phyloP scores from a whole-genome alignment of 805 yeast species.

The Metschnikowia shivogae region DNA sequence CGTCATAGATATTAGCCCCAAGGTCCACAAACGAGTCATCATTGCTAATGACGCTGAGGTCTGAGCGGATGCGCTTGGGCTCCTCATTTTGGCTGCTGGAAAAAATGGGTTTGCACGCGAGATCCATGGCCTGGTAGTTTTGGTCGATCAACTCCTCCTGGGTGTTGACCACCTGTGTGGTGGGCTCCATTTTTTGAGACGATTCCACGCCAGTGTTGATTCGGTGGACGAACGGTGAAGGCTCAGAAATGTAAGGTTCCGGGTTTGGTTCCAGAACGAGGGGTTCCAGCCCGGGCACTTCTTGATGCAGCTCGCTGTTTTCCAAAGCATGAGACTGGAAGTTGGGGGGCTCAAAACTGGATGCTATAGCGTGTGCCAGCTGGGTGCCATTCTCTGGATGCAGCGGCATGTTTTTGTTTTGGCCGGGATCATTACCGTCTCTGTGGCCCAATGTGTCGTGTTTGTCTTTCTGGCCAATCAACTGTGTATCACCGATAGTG shows the following conservation, averaged over 20 bases:
- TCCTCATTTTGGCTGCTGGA: slow-evolving; percentile 20
- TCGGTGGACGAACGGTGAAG: not conserved
- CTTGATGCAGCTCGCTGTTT: too few species aligned
- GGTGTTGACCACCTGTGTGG: slow-evolving; percentile 34
- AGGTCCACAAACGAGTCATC: slow-evolving; percentile 16
- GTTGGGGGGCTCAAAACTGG: too few species aligned
- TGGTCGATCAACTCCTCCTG: slow-evolving; percentile 21
- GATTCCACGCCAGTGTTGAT: not conserved
- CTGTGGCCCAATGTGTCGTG: too few species aligned
- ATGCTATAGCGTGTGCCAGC: too few species aligned
- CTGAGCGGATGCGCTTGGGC: slow-evolving; percentile 5
- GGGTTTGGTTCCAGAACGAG: not conserved
- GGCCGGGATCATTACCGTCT: too few species aligned
- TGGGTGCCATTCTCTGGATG: too few species aligned
- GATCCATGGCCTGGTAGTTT: slow-evolving; percentile 9
- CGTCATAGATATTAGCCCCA: slow-evolving; percentile 22
- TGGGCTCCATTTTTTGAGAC: slow-evolving; percentile 11
- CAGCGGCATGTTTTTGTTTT: too few species aligned
- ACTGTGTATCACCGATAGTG: too few species aligned
- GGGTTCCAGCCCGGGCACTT: too few species aligned
- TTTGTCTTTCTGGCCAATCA: too few species aligned
- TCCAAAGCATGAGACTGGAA: too few species aligned
- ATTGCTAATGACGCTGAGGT: slow-evolving; percentile 1
- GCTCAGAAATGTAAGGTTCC: not conserved
- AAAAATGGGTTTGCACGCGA: slow-evolving; percentile 13